Percentiles rank a stretch among this genome's conserved stretches.
Evolutionary conservation across 352 stramenopile genomes (phyloP).

Genomic region (Pythium biforme): DNA sequence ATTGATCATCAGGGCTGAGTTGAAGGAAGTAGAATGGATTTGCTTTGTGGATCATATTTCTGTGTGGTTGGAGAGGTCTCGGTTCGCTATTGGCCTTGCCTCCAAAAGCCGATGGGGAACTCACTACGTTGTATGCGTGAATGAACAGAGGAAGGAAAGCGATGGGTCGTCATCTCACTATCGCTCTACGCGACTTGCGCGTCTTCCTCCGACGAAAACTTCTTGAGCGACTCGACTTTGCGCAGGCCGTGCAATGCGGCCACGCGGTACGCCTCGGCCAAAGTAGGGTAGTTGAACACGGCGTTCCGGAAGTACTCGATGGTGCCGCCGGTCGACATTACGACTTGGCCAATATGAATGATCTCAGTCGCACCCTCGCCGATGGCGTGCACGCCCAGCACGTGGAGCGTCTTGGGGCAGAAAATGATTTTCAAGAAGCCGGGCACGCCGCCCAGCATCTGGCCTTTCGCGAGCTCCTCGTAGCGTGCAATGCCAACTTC

Average conservation of each 20-base stretch:
- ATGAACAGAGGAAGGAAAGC: too few relatives aligned
- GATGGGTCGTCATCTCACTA: too few relatives aligned
- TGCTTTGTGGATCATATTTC: too few relatives aligned
- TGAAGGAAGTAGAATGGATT: too few relatives aligned
- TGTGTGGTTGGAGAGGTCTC: too few relatives aligned
- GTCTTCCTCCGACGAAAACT: constrained; percentile 19
- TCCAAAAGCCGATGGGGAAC: too few relatives aligned
- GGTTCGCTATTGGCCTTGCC: too few relatives aligned
- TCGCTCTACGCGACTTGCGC: constrained; percentile 11
- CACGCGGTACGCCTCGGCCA: constrained; percentile 86
- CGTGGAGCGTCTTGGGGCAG: constrained; percentile 65
- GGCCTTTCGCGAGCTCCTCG: constrained; percentile 81
- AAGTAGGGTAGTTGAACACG: constrained; percentile 92
- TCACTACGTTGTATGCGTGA: too few relatives aligned
- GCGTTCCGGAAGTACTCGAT: constrained; percentile 90
- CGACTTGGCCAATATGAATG: constrained; percentile 88
- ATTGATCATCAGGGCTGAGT: too few relatives aligned
- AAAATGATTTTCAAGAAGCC: constrained; percentile 89
- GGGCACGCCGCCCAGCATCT: constrained; percentile 80
- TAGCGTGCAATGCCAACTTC: constrained; percentile 79
- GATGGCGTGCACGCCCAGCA: constrained; percentile 83
- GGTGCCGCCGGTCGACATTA: constrained; percentile 81
- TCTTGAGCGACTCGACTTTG: constrained; percentile 62
- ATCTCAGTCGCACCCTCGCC: constrained; percentile 88
- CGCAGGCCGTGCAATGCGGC: constrained; percentile 72